Percentiles rank a stretch among this genome's conserved stretches.
Evolutionary conservation across 2,329 filamentous ascomycete genomes (phyloP).

Genomic region (Zasmidium citrigriseum): DNA sequence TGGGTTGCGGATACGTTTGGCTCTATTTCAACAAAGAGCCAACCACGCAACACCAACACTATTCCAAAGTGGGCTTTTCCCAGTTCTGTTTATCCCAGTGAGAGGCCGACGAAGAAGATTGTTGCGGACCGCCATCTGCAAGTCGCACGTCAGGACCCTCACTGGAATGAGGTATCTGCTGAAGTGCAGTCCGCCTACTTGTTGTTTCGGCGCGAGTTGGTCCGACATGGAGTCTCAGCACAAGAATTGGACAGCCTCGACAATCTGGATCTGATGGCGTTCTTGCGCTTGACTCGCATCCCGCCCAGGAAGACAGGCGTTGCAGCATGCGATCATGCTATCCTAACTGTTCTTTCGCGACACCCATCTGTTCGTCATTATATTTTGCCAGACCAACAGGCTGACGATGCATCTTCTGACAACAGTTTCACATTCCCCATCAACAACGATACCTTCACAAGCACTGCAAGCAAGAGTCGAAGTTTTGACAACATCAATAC

Average conservation of each 20-base stretch:
- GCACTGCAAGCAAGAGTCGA: constrained; percentile 42
- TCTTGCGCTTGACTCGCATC: neutral
- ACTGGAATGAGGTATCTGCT: constrained; percentile 16
- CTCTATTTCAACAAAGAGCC: constrained; percentile 18
- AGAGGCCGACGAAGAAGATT: neutral
- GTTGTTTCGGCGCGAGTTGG: constrained; percentile 13
- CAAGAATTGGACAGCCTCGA: neutral
- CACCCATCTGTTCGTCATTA: constrained; percentile 19
- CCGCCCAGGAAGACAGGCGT: constrained; percentile 11
- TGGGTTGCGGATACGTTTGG: constrained; percentile 21
- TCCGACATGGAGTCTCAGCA: neutral
- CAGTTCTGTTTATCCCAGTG: constrained; percentile 20
- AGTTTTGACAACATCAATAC: constrained; percentile 54
- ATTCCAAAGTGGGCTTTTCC: constrained; percentile 33
- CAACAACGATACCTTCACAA: constrained; percentile 26
- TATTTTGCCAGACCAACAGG: constrained; percentile 14
- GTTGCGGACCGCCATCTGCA: no score
- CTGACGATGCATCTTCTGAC: constrained; percentile 22
- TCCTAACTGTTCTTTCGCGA: constrained; percentile 21
- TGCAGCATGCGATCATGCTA: constrained; percentile 11
- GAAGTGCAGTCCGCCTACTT: constrained; percentile 20
- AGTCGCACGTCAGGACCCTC: no score
- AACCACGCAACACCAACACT: constrained; percentile 13
- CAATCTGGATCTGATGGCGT: neutral
- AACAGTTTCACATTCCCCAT: constrained; percentile 36